These are phyloP conservation scores for Rhodotorula taiwanensis DNA, from an alignment of 768 basidiomycete genomes.

Conservation along the genomic window DNA sequence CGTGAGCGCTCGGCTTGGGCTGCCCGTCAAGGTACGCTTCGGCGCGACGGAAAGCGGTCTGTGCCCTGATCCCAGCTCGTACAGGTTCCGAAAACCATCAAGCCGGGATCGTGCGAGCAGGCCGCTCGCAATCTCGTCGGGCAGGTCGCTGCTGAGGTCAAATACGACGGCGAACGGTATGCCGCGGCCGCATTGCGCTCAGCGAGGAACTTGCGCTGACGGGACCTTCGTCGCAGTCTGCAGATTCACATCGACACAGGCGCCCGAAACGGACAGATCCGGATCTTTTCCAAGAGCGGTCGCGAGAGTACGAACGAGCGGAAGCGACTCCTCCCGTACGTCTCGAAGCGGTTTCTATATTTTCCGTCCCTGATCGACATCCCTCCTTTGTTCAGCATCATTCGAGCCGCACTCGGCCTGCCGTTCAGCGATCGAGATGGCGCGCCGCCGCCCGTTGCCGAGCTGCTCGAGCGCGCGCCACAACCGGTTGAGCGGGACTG, in stretches of 20 bases:
- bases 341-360: too few species aligned
- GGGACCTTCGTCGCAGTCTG: constrained; percentile 47
- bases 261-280: constrained; percentile 51
- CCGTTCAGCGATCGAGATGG: constrained; percentile 23
- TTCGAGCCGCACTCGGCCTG: constrained; percentile 58
- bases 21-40: constrained; percentile 56
- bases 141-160: constrained; percentile 76
- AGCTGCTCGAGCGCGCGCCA: too few species aligned
- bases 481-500: background rate
- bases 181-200: background rate
- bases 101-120: constrained; percentile 55
- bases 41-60: too few species aligned
- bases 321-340: constrained; percentile 24
- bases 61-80: background rate
- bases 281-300: constrained; percentile 80
- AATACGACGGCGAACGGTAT: constrained; percentile 82
- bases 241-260: constrained; percentile 72
- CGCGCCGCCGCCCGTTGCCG: constrained; percentile 12
- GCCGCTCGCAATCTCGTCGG: constrained; percentile 40
- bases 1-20: constrained; percentile 52
- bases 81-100: constrained; percentile 75
- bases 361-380: background rate
- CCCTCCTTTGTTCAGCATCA: constrained; percentile 48
- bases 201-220: background rate
- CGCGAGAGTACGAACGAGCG: constrained; percentile 75